Evolutionary conservation across 768 basidiomycete species (phyloP), one percentile per base, ranked within the genome.

Genomic region (Russula dissimulans): DNA sequence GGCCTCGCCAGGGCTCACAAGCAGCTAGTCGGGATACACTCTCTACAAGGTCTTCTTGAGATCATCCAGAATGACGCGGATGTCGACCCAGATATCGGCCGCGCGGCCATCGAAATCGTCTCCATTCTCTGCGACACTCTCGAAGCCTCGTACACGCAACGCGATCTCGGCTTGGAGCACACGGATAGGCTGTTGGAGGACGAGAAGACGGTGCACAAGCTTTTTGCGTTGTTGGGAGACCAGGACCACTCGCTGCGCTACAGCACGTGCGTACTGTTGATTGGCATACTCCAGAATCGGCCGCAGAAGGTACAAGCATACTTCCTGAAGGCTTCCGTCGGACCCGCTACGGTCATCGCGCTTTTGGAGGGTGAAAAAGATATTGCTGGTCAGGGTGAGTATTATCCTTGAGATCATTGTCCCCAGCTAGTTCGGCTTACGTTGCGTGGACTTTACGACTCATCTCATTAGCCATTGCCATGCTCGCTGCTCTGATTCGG

Each of bases 1-100:
- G 95, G 95, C 22, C 84, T 98, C 55, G 78, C 86, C 48, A 82
- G 94, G 60, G 95, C 97, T 72, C 92, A 89, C 77, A 95, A 89
- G 71, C 79, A 85, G 61, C 91, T 97, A 60, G 89, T 97, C 22
- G 94, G 92, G 15, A 79, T 82, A 62, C 78, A 79, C 49, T 89
- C 92, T 1, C 77, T 98, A 8, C 74, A 80, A 9, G 87, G 90
- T 4, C 81, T 98, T 17, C 69, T 97, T 4, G 85, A 87, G 32
- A 87, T 91, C 36, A 76, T 97, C 36, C 80, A 86, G 67, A 89
- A 89, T 61, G 95, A 97, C 69, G 89, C 93, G 0, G 86, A 91
- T 65, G 81, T 93, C 54, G 97, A 99, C 71, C 78, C 85, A 5
- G 97, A 98, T 67, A 91, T 89, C 61, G 95, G 87, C 1, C 97